Evolutionary conservation across 2,329 filamentous ascomycete species (phyloP).

Genomic region (Aaosphaeria arxii): DNA sequence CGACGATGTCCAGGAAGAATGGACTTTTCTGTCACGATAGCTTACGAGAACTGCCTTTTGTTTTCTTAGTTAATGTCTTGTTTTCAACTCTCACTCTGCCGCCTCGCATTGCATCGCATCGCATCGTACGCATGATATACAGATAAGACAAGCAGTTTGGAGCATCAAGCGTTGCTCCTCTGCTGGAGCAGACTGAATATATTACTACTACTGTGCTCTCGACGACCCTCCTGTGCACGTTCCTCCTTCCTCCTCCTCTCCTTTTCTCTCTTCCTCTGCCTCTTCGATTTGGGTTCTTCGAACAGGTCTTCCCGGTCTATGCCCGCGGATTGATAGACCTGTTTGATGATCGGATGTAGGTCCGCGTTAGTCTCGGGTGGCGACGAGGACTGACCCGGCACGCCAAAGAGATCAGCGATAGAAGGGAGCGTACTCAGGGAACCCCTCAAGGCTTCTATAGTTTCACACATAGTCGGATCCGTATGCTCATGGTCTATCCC

Average conservation of each 20-base stretch:
- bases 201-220: background rate
- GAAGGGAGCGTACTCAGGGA: conserved; percentile 20
- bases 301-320: conserved; percentile 21
- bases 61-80: no score
- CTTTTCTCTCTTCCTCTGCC: conserved; percentile 21
- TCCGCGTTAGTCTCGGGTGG: conserved; percentile 9
- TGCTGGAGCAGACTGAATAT: conserved; percentile 1
- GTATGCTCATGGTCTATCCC: conserved; percentile 1
- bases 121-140: no score
- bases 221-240: background rate
- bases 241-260: conserved; percentile 18
- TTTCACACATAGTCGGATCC: background rate
- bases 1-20: no score
- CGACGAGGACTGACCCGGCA: conserved; percentile 19
- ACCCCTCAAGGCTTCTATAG: conserved; percentile 5
- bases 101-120: no score
- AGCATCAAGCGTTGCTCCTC: background rate
- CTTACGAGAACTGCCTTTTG: no score
- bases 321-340: conserved; percentile 25
- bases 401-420: conserved; percentile 19
- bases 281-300: conserved; percentile 8
- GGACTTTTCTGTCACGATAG: no score
- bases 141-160: no score
- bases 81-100: no score
- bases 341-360: conserved; percentile 17